These are phyloP conservation scores for Irpex sp. DNA, from an alignment of 1,284 basidiomycete genomes.

Conservation along the genomic window DNA sequence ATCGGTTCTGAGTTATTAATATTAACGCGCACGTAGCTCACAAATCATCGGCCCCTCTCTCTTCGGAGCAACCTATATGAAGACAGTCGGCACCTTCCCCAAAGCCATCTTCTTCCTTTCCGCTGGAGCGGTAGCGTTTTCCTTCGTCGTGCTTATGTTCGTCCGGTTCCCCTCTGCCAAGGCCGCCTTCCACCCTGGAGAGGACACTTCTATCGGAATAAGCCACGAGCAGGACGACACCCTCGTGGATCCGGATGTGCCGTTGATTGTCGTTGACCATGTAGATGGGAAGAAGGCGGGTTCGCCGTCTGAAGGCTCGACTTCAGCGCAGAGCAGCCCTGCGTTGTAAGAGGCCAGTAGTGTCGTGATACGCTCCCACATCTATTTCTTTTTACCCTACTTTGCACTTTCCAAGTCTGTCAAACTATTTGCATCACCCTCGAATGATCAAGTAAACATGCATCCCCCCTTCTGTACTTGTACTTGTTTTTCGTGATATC, in stretches of 20 bases:
- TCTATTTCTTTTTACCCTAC: no score
- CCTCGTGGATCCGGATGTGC: conserved; percentile 2
- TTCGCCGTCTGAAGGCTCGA: neutral
- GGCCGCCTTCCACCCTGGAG: conserved; percentile 6
- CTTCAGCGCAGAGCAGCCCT: neutral
- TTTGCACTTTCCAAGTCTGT: no score
- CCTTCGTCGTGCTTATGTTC: conserved; percentile 41
- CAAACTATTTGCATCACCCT: no score
- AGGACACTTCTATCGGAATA: conserved; percentile 19
- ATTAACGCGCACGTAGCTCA: conserved; percentile 28
- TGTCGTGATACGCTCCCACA: neutral
- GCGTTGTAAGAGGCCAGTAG: neutral
- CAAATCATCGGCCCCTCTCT: conserved; percentile 57
- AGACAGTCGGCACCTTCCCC: conserved; percentile 57
- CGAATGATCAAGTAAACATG: no score
- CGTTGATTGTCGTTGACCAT: conserved; percentile 11
- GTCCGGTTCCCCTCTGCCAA: conserved; percentile 39
- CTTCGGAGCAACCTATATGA: conserved; percentile 57
- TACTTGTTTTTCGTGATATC: no score
- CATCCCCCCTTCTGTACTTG: no score
- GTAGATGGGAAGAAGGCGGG: neutral
- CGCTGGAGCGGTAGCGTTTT: conserved; percentile 30
- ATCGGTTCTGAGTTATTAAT: no score
- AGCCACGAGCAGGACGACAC: conserved; percentile 3
- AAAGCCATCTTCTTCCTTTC: conserved; percentile 53